Evolutionary conservation across 768 basidiomycete genomes (phyloP).

Genomic region (Tulasnella sp.): DNA sequence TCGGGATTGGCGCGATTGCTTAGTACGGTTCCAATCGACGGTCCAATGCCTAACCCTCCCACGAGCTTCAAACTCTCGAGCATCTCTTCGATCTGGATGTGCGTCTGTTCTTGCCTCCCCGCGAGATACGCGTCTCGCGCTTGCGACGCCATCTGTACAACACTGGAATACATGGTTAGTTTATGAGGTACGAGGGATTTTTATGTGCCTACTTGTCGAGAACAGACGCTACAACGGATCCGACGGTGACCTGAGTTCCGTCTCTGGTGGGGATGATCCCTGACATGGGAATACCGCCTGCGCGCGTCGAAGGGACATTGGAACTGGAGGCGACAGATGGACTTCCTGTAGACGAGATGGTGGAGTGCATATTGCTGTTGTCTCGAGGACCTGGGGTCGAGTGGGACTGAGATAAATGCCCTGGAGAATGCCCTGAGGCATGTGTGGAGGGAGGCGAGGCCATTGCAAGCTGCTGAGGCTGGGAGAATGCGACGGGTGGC

Average conservation of each 20-base stretch:
- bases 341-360: not conserved
- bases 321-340: not conserved
- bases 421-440: not conserved
- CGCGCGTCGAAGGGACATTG: not conserved
- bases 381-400: not conserved
- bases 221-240: constrained; percentile 7
- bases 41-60: constrained; percentile 9
- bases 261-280: constrained; percentile 3
- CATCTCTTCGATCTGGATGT: constrained; percentile 13
- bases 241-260: constrained; percentile 9
- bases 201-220: constrained; percentile 14
- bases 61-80: constrained; percentile 16
- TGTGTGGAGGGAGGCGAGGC: not conserved
- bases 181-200: not conserved
- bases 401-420: not conserved
- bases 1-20: not conserved
- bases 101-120: constrained; percentile 10
- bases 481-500: not conserved
- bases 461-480: not conserved
- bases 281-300: not conserved
- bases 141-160: constrained; percentile 9
- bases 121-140: constrained; percentile 10
- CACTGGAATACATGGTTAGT: not conserved
- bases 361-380: not conserved
- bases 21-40: not conserved